Evolutionary conservation across 331 rosid genomes (phyloP), one percentile per base, ranked within the genome.

Genomic region (Malus hybrid): DNA sequence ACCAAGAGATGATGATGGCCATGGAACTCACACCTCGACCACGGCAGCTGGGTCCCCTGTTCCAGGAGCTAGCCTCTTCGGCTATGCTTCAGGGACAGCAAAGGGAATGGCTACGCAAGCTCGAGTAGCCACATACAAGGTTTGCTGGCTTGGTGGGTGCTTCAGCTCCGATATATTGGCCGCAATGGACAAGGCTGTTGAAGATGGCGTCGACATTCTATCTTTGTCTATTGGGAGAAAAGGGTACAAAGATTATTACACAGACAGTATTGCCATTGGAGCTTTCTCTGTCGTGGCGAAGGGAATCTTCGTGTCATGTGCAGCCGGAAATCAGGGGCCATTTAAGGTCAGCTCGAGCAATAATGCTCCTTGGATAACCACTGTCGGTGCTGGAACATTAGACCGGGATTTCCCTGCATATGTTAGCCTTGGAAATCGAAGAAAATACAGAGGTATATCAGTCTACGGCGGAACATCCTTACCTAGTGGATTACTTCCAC

Each of bases 291-390:
- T 97, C 57, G 28, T 70, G 13, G 83, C 88, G 6, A 89, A 69
- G 6, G 97, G 96, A 66, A 81, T 92, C 24, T 76, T 90, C 5
- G 89, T 90, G 18, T 87, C 93, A 6, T 83, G 78, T 70, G 83
- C 97, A 24, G 97, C 97, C 10, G 97, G 96, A 61, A 91, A 91
- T 76, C 34, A 73, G n/a, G 95, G 97, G 29, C 95, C 95, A 20
- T 24, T 31, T 22, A 6, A 63, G 3, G 77, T 65, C 34, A 63
- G 73, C 73, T 36, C 84, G 82, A 9, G 80, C 27, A 88, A 89
- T 33, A 83, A 77, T 4, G 93, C 97, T 0, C 97, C 97, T 7
- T 91, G 95, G 97, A 63, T 85, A 52, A 85, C 80, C 73, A 86
- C 90, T 0, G 93, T 91, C 2, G 96, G 96, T 18, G 96, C 93